Percentiles rank a stretch among this genome's conserved stretches.
Conservation (phyloP, 2,329 filamentous ascomycete species). For the Kalmusia sp. region DNA sequence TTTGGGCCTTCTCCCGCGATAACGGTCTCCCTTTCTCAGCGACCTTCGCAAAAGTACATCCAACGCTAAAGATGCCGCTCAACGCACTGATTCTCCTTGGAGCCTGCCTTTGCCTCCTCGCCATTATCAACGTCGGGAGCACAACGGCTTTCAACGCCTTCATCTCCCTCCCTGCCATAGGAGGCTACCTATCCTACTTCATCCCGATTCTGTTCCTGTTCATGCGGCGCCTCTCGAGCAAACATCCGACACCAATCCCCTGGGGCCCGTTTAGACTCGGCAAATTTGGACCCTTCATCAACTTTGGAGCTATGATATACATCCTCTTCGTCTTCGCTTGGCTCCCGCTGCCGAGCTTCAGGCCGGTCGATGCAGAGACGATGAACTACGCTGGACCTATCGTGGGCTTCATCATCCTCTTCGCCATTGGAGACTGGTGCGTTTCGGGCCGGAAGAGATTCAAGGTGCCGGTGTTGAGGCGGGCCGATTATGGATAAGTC, state of each 20-base stretch:
- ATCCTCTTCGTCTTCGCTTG: constrained; percentile 31
- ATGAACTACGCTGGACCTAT: constrained; percentile 41
- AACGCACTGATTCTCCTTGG: constrained; percentile 27
- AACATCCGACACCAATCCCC: constrained; percentile 14
- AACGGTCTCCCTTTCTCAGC: constrained; percentile 50
- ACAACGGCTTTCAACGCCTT: constrained; percentile 38
- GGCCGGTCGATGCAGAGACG: constrained; percentile 25
- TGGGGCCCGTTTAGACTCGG: constrained; percentile 34
- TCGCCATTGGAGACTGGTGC: constrained; percentile 31
- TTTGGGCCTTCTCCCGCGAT: constrained; percentile 59
- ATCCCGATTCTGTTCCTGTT: constrained; percentile 34
- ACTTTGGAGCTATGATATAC: constrained; percentile 30
- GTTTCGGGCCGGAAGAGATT: constrained; percentile 34
- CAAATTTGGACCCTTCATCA: constrained; percentile 24
- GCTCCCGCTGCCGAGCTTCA: constrained; percentile 32
- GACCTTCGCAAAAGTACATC: constrained; percentile 33
- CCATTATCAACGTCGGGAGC: constrained; percentile 36
- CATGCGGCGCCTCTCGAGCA: constrained; percentile 17
- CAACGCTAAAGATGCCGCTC: constrained; percentile 25
- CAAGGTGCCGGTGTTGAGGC: constrained; percentile 22
- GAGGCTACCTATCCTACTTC: constrained; percentile 39
- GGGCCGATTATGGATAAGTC: background rate
- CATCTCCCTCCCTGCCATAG: constrained; percentile 37
- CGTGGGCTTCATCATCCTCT: constrained; percentile 25
- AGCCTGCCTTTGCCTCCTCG: constrained; percentile 36